Evolutionary conservation across 2,329 filamentous ascomycete genomes (phyloP).

Genomic region (Hypoxylon sp.): DNA sequence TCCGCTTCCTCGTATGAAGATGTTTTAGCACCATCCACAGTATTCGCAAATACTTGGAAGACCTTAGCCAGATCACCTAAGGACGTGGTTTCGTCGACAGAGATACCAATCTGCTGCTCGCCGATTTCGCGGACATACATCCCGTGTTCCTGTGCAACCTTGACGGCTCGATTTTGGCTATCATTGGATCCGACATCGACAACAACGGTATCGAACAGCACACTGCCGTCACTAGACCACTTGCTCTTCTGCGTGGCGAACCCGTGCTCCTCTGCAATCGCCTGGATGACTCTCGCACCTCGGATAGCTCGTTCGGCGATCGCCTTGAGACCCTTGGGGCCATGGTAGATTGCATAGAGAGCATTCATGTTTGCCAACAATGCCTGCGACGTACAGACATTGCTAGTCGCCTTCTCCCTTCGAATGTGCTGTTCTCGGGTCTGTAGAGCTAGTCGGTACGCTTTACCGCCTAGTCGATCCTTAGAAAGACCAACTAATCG

Average conservation of each 20-base stretch:
- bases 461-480: conserved; percentile 85
- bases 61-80: conserved; percentile 64
- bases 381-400: conserved; percentile 96
- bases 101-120: conserved; percentile 76
- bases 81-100: conserved; percentile 80
- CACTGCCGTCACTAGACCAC: conserved; percentile 68
- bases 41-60: conserved; percentile 40
- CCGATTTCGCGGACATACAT: conserved; percentile 77
- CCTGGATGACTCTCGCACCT: conserved; percentile 78
- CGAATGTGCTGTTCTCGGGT: conserved; percentile 97
- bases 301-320: conserved; percentile 86
- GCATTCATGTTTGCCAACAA: conserved; percentile 96
- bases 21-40: conserved; percentile 17
- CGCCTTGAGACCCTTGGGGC: conserved; percentile 83
- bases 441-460: conserved; percentile 87
- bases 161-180: conserved; percentile 66
- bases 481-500: conserved; percentile 92
- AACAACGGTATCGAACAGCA: conserved; percentile 85
- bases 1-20: conserved; percentile 50
- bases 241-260: conserved; percentile 73
- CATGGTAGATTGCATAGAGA: conserved; percentile 95
- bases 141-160: conserved; percentile 64
- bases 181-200: conserved; percentile 68
- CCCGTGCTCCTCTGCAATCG: conserved; percentile 73
- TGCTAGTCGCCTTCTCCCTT: conserved; percentile 96